Base-by-base conservation (phyloP, 345 rosid species). In the Turnera subulata region DNA sequence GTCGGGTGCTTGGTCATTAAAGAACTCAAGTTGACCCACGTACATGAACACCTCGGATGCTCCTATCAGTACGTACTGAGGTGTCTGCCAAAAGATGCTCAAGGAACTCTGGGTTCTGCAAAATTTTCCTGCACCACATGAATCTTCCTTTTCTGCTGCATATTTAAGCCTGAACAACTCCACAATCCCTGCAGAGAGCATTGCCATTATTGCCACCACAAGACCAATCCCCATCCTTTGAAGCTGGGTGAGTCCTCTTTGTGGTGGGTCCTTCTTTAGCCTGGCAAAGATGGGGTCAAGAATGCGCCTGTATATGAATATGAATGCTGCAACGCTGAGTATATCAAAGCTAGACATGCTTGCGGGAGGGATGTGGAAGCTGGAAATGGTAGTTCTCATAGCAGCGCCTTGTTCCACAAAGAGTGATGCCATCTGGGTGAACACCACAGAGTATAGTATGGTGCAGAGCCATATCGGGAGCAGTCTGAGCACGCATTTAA, bases 11-110 rank as follows among this genome's bases (percentile, higher is more conserved):
- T 70, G 74, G 16, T 29, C 65, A 18, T 70, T 64, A n/a, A 70
- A 70, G 69, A 70, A 70, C 24, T 70, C 74, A 12, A 70, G 18
- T 40, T 69, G 74, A 2, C 74, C 69, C 6, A 70, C 76, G 5
- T 65, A 65, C 76, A 71, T 71, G 55, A 71, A 71, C 40, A 71
- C 76, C 51, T 71, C 76, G 1, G 76, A 71, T 11, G 76, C 76
- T 43, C 76, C 76, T 23, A 71, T 48, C 32, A 69, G 55, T 5
- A 42, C 60, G 39, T 69, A 69, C 15, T 69, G 74, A 20, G 74
- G 74, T 25, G 58, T 43, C 29, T 63, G 75, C 75, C 75, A 71
- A 0, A 71, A 55, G 42, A 71, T 71, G 62, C 75, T 71, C 45
- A 65, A 20, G 11, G 73, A 69, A 47, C 67, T 68, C 9, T 23